phyloP scores from a whole-genome alignment of 345 rosid genomes.

The Dimocarpus longan region DNA sequence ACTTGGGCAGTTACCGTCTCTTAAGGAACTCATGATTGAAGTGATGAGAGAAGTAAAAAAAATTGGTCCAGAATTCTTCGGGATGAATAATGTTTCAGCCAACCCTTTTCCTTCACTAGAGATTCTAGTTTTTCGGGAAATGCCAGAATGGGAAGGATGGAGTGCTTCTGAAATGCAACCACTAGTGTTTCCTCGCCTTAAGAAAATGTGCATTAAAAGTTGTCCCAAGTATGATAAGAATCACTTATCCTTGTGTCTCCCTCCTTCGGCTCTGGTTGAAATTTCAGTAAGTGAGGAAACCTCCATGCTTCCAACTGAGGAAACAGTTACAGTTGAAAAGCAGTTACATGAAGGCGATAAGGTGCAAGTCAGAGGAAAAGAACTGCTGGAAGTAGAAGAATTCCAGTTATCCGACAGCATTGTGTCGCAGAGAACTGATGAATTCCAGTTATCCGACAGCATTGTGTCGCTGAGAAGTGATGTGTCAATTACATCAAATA shows the following conservation, averaged over 20 bases:
- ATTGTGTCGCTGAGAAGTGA: too few species aligned
- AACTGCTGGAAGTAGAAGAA: too few species aligned
- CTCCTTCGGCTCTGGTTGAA: constrained; percentile 16
- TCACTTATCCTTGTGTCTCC: background rate
- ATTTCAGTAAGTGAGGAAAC: constrained; percentile 9
- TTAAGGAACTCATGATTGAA: constrained; percentile 17
- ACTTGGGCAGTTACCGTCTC: constrained; percentile 33
- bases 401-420: too few species aligned
- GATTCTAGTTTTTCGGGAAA: constrained; percentile 14
- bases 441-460: too few species aligned
- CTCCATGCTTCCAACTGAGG: too few species aligned
- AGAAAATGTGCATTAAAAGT: constrained; percentile 16
- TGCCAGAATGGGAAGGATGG: constrained; percentile 1
- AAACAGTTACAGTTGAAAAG: too few species aligned
- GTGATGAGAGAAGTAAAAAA: constrained; percentile 19
- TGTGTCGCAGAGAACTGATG: too few species aligned
- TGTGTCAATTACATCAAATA: too few species aligned
- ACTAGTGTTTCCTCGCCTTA: constrained; percentile 24
- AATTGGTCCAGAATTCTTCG: constrained; percentile 29
- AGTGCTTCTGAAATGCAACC: background rate
- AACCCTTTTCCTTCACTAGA: constrained; percentile 25
- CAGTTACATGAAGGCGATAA: too few species aligned
- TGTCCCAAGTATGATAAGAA: constrained; percentile 25
- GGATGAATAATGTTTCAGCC: background rate
- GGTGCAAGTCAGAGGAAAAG: too few species aligned